Evolutionary conservation across 768 basidiomycete genomes (phyloP).

Genomic region (Nidularia pulvinata): DNA sequence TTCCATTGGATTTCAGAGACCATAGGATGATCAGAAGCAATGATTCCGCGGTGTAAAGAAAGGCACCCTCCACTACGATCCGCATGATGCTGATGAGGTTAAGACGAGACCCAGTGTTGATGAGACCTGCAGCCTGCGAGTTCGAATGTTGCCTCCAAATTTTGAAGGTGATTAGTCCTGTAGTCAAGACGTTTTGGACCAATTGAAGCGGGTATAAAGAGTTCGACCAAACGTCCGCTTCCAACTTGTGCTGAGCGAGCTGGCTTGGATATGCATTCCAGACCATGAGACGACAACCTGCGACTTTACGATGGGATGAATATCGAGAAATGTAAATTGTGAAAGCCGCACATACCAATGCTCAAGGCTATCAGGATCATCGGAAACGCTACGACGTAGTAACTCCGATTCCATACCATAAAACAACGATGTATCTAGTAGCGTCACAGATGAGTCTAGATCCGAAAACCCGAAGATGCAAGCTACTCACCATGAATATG

Average conservation of each 20-base stretch:
- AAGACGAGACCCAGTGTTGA: no score
- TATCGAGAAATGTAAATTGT: background rate
- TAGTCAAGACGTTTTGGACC: conserved; percentile 6
- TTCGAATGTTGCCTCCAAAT: conserved; percentile 7
- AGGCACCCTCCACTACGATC: no score
- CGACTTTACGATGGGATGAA: background rate
- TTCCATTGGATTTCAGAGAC: no score
- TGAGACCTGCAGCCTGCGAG: no score
- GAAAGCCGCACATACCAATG: conserved; percentile 6
- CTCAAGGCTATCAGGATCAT: conserved; percentile 5
- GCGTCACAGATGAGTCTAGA: conserved; percentile 1
- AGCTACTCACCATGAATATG: no score
- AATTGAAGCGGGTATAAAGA: conserved; percentile 5
- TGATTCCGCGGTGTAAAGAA: no score
- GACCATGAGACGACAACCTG: conserved; percentile 1
- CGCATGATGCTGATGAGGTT: no score
- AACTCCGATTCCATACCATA: conserved; percentile 7
- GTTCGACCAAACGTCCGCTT: conserved; percentile 3
- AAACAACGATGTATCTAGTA: conserved; percentile 10
- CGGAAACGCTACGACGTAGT: conserved; percentile 4
- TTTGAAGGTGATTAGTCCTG: conserved; percentile 6
- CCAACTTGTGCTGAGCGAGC: background rate
- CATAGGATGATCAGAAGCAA: no score
- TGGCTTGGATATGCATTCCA: conserved; percentile 2
- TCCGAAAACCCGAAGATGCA: conserved; percentile 13